A percentile compares a stretch with the other conserved stretches of the same genome.
phyloP scores from a whole-genome alignment of 2,329 filamentous ascomycete genomes.

The Colletotrichum lindemuthianum region DNA sequence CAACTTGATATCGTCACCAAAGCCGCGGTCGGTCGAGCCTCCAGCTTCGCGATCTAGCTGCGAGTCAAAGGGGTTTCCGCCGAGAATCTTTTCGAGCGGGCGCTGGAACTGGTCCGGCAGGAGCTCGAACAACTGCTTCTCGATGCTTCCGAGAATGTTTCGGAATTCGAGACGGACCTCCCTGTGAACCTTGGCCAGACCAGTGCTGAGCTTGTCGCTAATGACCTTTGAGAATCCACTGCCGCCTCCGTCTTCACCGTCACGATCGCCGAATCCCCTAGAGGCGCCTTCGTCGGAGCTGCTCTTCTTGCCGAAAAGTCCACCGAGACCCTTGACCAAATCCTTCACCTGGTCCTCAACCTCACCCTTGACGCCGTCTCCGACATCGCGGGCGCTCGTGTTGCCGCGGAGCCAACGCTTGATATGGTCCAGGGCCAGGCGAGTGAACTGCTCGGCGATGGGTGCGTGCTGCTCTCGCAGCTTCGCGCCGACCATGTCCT shows the following conservation, averaged over 20 bases:
- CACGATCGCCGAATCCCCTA: slow-evolving; percentile 45
- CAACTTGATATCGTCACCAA: slow-evolving; percentile 54
- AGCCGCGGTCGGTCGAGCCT: slow-evolving; percentile 47
- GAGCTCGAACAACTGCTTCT: slow-evolving; percentile 57
- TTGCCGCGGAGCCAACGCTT: slow-evolving; percentile 57
- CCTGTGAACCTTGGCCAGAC: slow-evolving; percentile 54
- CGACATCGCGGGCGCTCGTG: slow-evolving; percentile 52
- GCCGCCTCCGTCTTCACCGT: slow-evolving; percentile 40
- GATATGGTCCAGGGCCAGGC: slow-evolving; percentile 57
- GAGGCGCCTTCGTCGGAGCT: slow-evolving; percentile 43
- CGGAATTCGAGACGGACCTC: slow-evolving; percentile 59
- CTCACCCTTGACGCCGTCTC: slow-evolving; percentile 55
- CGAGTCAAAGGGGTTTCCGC: slow-evolving; percentile 57
- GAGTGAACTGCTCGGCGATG: slow-evolving; percentile 57
- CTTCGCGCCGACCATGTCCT: slow-evolving; percentile 53
- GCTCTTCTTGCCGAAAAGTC: slow-evolving; percentile 51
- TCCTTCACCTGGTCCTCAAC: slow-evolving; percentile 56
- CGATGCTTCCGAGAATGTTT: slow-evolving; percentile 53
- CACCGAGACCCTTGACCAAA: slow-evolving; percentile 54
- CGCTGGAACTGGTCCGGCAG: slow-evolving; percentile 55
- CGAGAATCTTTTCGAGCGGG: slow-evolving; percentile 57
- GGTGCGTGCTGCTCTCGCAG: slow-evolving; percentile 54
- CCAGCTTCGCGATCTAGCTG: slow-evolving; percentile 51
- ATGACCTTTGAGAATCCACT: slow-evolving; percentile 56
- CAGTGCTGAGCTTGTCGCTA: slow-evolving; percentile 57